phyloP scores from a whole-genome alignment of 1,284 basidiomycete species.

The Ganoderma lucidum region DNA sequence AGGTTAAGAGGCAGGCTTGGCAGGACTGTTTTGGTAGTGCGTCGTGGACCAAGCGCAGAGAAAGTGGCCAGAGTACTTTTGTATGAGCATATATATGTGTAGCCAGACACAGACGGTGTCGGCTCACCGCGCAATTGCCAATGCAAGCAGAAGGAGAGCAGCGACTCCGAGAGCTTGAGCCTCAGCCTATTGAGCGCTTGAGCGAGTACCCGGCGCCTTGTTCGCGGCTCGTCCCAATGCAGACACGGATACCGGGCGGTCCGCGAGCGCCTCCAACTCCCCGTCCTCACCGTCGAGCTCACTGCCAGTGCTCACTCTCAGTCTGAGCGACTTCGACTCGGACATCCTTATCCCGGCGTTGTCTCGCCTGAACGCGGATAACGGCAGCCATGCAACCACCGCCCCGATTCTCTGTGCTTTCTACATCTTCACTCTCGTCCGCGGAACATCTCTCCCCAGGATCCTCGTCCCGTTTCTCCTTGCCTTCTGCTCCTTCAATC shows the following conservation, averaged over 20 bases:
- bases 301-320: too few relatives aligned
- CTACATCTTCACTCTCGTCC: constrained; percentile 69
- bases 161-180: not conserved
- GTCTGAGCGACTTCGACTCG: not conserved
- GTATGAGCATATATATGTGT: not conserved
- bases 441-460: constrained; percentile 70
- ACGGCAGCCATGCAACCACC: constrained; percentile 60
- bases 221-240: not conserved
- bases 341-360: not conserved
- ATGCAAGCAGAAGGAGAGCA: constrained; percentile 1
- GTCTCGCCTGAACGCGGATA: not conserved
- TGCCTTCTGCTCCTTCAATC: constrained; percentile 64
- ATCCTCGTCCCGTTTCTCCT: constrained; percentile 70
- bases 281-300: not conserved
- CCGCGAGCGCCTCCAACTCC: not conserved
- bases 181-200: not conserved
- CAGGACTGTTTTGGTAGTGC: constrained; percentile 13
- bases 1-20: constrained; percentile 16
- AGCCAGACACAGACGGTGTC: constrained; percentile 1
- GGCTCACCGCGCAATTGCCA: too few relatives aligned
- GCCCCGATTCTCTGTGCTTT: constrained; percentile 70
- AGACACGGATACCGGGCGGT: not conserved
- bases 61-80: not conserved
- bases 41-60: constrained; percentile 1
- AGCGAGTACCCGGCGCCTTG: too few relatives aligned